Conservation (phyloP, 352 stramenopile genomes). For the Phytophthora pinifolia region DNA sequence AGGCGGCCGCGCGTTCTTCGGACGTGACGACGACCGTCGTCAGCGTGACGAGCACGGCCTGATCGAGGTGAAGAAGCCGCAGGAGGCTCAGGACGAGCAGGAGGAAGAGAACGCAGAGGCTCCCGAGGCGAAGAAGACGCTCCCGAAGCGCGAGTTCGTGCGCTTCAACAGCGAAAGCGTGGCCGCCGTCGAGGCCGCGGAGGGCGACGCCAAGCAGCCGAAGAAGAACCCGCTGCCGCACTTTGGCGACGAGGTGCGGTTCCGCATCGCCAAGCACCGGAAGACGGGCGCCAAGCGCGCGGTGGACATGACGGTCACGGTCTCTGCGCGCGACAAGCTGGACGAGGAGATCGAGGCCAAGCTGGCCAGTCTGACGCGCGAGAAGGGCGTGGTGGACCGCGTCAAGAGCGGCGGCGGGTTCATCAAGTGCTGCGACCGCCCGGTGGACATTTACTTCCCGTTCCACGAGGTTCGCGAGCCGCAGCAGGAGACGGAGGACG, state of each 20-base stretch:
- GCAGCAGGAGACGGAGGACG: conserved; percentile 12
- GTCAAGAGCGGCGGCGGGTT: conserved; percentile 69
- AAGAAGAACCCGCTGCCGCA: conserved; percentile 35
- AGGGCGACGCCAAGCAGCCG: conserved; percentile 21
- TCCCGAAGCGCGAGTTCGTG: conserved; percentile 35
- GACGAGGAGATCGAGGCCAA: conserved; percentile 74
- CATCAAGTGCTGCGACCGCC: conserved; percentile 69
- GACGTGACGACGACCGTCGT: conserved; percentile 32
- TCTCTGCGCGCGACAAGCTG: conserved; percentile 60
- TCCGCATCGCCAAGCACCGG: conserved; percentile 71
- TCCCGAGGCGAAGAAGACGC: conserved; percentile 15
- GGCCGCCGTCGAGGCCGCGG: neutral
- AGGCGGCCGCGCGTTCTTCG: conserved; percentile 33
- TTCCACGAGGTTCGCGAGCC: conserved; percentile 65
- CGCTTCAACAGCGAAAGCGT: conserved; percentile 66
- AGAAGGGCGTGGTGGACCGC: conserved; percentile 57
- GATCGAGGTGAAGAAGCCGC: conserved; percentile 35
- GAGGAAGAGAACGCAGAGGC: conserved; percentile 2
- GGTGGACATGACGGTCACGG: conserved; percentile 59
- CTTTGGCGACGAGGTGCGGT: conserved; percentile 72
- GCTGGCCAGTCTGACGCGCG: conserved; percentile 51
- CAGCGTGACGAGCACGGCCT: conserved; percentile 50
- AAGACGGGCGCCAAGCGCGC: conserved; percentile 66
- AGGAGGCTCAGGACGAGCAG: conserved; percentile 16
- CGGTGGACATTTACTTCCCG: conserved; percentile 71